phyloP scores from a whole-genome alignment of 495 filamentous ascomycete genomes.

The Jackrogersella multiformis region DNA sequence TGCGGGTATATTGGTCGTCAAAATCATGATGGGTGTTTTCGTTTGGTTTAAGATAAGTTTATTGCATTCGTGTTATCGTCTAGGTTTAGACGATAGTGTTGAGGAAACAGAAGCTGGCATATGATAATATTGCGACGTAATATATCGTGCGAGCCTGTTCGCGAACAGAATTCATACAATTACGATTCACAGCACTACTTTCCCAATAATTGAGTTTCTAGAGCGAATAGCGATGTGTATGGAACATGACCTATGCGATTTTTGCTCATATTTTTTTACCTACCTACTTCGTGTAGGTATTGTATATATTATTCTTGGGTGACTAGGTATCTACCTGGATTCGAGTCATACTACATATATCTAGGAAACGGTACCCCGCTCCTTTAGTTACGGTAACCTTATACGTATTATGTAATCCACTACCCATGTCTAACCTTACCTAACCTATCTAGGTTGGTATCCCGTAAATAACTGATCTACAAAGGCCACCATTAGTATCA shows the following conservation, averaged over 20 bases:
- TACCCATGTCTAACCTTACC: not conserved
- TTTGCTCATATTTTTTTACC: too few species aligned
- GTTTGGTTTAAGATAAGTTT: slow-evolving; percentile 16
- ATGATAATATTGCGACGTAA: slow-evolving; percentile 9
- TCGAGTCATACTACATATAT: not conserved
- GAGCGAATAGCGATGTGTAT: not conserved
- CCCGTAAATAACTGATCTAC: slow-evolving; percentile 15
- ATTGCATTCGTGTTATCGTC: slow-evolving; percentile 27
- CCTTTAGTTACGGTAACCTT: not conserved
- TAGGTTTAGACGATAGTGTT: slow-evolving; percentile 15
- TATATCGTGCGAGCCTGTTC: slow-evolving; percentile 18
- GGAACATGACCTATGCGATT: too few species aligned
- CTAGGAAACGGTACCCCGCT: not conserved
- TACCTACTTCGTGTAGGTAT: too few species aligned
- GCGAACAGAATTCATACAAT: slow-evolving; percentile 8
- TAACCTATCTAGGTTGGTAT: too few species aligned
- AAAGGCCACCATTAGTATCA: slow-evolving; percentile 19
- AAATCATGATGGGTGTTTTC: slow-evolving; percentile 37
- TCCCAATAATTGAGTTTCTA: not conserved
- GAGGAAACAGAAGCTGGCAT: slow-evolving; percentile 9
- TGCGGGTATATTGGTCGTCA: slow-evolving; percentile 43
- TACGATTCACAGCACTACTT: not conserved
- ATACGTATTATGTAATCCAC: not conserved
- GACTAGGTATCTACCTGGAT: too few species aligned
- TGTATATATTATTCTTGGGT: too few species aligned